Evolutionary conservation across 352 stramenopile genomes (phyloP), one percentile per base, ranked within the genome.

Genomic region (Phytophthora agathidicida): DNA sequence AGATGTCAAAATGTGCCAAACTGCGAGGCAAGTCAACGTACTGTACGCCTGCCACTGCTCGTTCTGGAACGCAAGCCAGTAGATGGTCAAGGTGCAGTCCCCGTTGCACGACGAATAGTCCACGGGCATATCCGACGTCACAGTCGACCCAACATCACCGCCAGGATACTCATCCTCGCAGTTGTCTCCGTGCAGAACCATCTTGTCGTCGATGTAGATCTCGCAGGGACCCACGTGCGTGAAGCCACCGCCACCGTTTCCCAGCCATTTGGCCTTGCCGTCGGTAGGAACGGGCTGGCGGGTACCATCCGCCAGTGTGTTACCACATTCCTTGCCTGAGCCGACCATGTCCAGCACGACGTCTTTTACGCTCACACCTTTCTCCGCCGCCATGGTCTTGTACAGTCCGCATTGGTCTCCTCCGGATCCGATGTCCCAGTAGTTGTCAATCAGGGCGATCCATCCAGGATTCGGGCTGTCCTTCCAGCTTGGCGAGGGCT

Each of bases 21-120:
- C 6, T 2, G 27, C 3, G 7, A 42, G 35, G 19, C 7, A 50
- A 13, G 19, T 14, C 4, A 36, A 71, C 66, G 23, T 57, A 77
- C 73, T 71, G 60, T 83, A 83, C 8, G 61, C 45, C 35, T 81
- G 71, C 60, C 64, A 83, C 39, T 54, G 45, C 2, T 28, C 37
- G 19, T 73, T 64, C 39, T 83, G 70, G 27, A 84, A 68, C 11
- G 52, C 68, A 20, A 83, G 51, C 74, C 68, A 83, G 57, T 77
- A 83, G 52, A 77, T 78, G 0, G 65, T 62, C 22, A 83, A 43
- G n/a, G 65, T 51, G 63, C 71, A 81, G n/a, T 60, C 52, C n/a
- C 46, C 53, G 20, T 56, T 58, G 41, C 74, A 84, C 11, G 62
- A 65, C 39, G 70, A 74, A 32, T 66, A 83, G 45, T 83, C 70